Evolutionary conservation across 345 rosid species (phyloP).

Genomic region (Nephelium lappaceum): DNA sequence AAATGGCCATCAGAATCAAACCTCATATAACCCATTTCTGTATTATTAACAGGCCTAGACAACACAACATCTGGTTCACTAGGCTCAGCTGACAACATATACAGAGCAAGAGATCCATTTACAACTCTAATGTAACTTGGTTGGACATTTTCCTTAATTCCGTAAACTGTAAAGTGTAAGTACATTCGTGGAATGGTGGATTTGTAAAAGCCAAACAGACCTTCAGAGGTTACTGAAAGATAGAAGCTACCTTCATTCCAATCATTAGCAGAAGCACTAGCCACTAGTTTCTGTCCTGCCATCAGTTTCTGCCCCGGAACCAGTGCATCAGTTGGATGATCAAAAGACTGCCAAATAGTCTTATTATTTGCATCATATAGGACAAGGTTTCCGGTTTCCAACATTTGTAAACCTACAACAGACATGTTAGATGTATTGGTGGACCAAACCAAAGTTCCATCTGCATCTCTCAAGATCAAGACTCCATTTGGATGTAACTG

Average conservation of each 20-base stretch:
- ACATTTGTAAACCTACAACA: conserved; percentile 9
- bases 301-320: conserved; percentile 42
- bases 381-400: conserved; percentile 60
- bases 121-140: background rate
- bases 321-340: conserved; percentile 60
- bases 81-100: background rate
- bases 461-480: conserved; percentile 14
- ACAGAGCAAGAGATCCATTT: background rate
- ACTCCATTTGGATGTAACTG: conserved; percentile 12
- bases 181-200: background rate
- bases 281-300: background rate
- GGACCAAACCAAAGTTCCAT: conserved; percentile 18
- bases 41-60: too few species aligned
- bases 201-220: background rate
- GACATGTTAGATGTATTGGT: conserved; percentile 13
- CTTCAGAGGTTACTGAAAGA: background rate
- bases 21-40: background rate
- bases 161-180: background rate
- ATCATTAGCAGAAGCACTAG: background rate
- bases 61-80: background rate
- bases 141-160: background rate
- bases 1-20: background rate
- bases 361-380: conserved; percentile 43
- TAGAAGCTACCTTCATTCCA: background rate
- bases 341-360: conserved; percentile 57